A percentile compares a stretch with the other conserved stretches of the same genome.
Conservation (phyloP, 2,329 filamentous ascomycete species). For the Penicillium oxalicum region DNA sequence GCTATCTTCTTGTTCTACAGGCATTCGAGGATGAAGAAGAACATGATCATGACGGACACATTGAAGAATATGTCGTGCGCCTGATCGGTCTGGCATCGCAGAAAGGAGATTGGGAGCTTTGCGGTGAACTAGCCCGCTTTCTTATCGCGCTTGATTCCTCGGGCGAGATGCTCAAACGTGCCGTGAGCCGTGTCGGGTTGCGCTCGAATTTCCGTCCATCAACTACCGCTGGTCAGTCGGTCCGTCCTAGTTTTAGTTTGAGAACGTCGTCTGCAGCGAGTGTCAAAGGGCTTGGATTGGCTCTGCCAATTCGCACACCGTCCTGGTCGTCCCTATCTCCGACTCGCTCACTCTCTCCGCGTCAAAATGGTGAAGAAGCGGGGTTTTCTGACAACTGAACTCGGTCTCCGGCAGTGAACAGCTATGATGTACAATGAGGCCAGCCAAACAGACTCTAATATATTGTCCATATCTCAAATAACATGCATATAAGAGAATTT, state of each 20-base stretch:
- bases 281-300: conserved; percentile 32
- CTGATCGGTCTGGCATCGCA: conserved; percentile 74
- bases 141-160: conserved; percentile 85
- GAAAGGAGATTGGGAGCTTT: conserved; percentile 89
- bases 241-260: conserved; percentile 1
- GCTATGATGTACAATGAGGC: background rate
- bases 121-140: conserved; percentile 91
- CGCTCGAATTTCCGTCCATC: conserved; percentile 10
- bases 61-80: conserved; percentile 59
- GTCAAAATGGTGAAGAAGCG: conserved; percentile 8
- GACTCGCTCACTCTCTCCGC: conserved; percentile 23
- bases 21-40: conserved; percentile 57
- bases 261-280: conserved; percentile 22
- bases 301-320: conserved; percentile 25
- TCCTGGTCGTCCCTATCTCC: conserved; percentile 31
- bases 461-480: too few species aligned
- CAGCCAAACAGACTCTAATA: too few species aligned
- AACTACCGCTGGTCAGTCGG: conserved; percentile 14
- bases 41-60: conserved; percentile 48
- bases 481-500: too few species aligned
- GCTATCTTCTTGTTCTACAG: conserved; percentile 91
- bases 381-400: conserved; percentile 14
- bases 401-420: conserved; percentile 11
- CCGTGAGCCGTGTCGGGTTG: conserved; percentile 39
- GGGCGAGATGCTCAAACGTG: conserved; percentile 63